Percentiles rank a stretch among this genome's conserved stretches.
These are phyloP conservation scores for Yarrowia osloensis DNA, from an alignment of 805 yeast species.

Conservation along the genomic window DNA sequence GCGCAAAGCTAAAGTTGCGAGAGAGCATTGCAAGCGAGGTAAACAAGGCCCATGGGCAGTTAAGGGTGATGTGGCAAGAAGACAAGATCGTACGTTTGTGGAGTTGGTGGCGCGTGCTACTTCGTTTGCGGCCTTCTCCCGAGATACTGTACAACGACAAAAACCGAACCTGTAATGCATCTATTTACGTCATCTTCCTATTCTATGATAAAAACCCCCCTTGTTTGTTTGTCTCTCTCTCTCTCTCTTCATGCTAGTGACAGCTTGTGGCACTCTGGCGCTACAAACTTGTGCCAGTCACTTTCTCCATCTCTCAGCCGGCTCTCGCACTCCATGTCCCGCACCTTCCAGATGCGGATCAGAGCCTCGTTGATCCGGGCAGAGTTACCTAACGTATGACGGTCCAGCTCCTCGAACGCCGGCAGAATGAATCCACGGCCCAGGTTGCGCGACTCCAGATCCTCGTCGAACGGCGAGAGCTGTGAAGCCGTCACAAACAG, in stretches of 20 bases:
- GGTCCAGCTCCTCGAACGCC: conserved; percentile 15
- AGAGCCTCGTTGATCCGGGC: conserved; percentile 23
- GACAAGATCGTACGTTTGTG: conserved; percentile 2
- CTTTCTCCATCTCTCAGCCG: conserved; percentile 8
- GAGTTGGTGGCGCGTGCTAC: no score
- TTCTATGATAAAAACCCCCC: neutral
- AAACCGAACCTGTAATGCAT: conserved; percentile 9
- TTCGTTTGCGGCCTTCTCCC: no score
- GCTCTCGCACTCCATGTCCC: conserved; percentile 22
- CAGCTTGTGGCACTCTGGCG: conserved; percentile 23
- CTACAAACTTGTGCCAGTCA: conserved; percentile 22
- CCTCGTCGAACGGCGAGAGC: conserved; percentile 14
- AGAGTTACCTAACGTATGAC: conserved; percentile 6
- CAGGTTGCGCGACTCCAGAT: conserved; percentile 7
- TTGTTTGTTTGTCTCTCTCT: no score
- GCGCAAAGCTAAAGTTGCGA: neutral
- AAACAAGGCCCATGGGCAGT: conserved; percentile 2
- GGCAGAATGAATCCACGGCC: conserved; percentile 16
- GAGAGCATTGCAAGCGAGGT: conserved; percentile 18
- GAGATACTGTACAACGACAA: no score
- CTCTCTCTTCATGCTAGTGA: neutral
- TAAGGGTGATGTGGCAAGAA: conserved; percentile 12
- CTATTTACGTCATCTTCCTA: neutral
- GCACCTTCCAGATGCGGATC: conserved; percentile 5
- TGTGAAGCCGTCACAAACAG: neutral